A percentile compares a stretch with the other conserved stretches of the same genome.
Conservation (phyloP, 257 asterid genomes). For the Rubia yunnanensis region DNA sequence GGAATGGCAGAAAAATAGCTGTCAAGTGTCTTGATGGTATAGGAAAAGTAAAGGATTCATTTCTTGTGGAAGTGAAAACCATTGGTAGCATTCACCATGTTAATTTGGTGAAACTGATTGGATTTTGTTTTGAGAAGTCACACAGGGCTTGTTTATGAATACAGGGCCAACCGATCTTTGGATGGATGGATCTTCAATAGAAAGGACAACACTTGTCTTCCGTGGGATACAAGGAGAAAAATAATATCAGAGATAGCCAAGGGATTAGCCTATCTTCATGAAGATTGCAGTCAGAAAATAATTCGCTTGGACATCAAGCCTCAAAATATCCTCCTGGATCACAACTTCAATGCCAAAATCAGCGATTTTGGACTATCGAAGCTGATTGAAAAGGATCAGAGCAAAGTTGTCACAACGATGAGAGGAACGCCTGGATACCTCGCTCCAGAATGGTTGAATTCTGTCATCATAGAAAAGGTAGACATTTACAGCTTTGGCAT, state of each 20-base stretch:
- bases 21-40: slow-evolving; percentile 17
- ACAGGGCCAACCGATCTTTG: slow-evolving; percentile 14
- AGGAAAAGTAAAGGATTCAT: slow-evolving; percentile 6
- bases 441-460: slow-evolving; percentile 1
- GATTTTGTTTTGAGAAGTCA: slow-evolving; percentile 20
- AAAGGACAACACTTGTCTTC: background rate
- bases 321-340: background rate
- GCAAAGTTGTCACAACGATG: too few relatives aligned
- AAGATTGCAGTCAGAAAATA: slow-evolving; percentile 1
- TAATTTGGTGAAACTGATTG: slow-evolving; percentile 22
- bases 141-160: slow-evolving; percentile 3
- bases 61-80: slow-evolving; percentile 20
- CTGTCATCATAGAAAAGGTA: slow-evolving; percentile 11
- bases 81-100: slow-evolving; percentile 22
- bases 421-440: background rate
- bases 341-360: background rate
- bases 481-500: slow-evolving; percentile 24
- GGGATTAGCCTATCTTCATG: slow-evolving; percentile 17
- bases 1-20: slow-evolving; percentile 12
- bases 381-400: too few relatives aligned
- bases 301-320: background rate
- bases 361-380: too few relatives aligned
- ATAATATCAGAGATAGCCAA: slow-evolving; percentile 18
- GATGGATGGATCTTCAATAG: slow-evolving; percentile 15
- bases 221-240: slow-evolving; percentile 8